Evolutionary conservation across 768 basidiomycete genomes (phyloP), one percentile per base, ranked within the genome.

Genomic region (Stropharia rugosoannulata): DNA sequence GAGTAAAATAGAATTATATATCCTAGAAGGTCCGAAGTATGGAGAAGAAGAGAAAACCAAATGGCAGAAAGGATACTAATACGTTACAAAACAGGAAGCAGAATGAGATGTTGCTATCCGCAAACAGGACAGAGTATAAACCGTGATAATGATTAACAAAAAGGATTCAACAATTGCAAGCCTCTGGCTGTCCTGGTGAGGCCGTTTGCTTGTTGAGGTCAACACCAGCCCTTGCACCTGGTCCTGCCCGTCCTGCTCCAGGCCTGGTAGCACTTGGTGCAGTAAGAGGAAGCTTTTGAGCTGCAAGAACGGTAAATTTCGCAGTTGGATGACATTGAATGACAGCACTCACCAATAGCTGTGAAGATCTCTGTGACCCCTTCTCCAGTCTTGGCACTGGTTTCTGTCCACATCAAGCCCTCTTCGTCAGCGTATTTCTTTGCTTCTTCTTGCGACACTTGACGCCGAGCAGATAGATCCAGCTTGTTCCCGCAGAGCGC

Each of bases 401-500:
- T 92, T 75, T 95, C 93, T 46, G 83, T 84, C 90, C 92, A 96
- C 88, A 95, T 87, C 44, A 95, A 71, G 43, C 93, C 92, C 73
- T 96, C 93, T 70, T 94, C 91, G 49, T 93, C 86, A 0, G 93
- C 93, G 64, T 92, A 95, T 73, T 93, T 92, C 79, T 91, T 84
- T 4, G 93, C 93, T 66, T 95, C 93, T 62, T 93, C 93, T 62
- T 89, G 80, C 16, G 89, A 77, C 3, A 93, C 90, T 70, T 94
- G 92, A 63, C 93, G 85, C 59, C 90, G 87, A 8, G 87, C 89
- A 39, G 85, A 79, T 22, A 98, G 77, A 73, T 98, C 96, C 27
- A 86, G 74, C 75, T 98, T 98, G 81, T 98, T 98, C 46, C 96
- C 96, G 56, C 94, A 96, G 36, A 98, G 85, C 39, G 93, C 90